phyloP scores from a whole-genome alignment of 1,284 basidiomycete genomes.

The Ceratobasidium sp. region DNA sequence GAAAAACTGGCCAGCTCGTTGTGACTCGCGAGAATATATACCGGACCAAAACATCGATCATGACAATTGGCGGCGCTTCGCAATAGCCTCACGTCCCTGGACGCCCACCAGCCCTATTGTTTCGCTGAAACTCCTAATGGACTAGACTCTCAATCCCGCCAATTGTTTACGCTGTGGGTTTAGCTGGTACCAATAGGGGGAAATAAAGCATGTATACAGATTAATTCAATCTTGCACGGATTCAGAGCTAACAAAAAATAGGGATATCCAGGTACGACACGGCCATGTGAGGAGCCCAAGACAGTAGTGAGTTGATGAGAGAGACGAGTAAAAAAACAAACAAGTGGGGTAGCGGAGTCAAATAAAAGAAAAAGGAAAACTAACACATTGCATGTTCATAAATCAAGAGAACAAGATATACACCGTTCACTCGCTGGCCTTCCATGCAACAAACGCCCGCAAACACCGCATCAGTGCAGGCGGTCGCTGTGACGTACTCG shows the following conservation, averaged over 20 bases:
- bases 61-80: slow-evolving; percentile 20
- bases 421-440: slow-evolving; percentile 12
- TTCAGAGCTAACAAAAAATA: neutral
- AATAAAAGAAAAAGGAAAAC: neutral
- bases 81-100: neutral
- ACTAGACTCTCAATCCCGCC: neutral
- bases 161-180: neutral
- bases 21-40: slow-evolving; percentile 29
- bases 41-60: slow-evolving; percentile 7
- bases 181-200: neutral
- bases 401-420: slow-evolving; percentile 22
- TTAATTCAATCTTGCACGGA: slow-evolving; percentile 27
- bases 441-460: slow-evolving; percentile 26
- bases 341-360: slow-evolving; percentile 2
- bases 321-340: slow-evolving; percentile 7
- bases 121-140: neutral
- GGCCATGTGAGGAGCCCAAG: slow-evolving; percentile 12
- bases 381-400: slow-evolving; percentile 36
- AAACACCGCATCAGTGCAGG: slow-evolving; percentile 20
- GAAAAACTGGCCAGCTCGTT: neutral
- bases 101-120: slow-evolving; percentile 22
- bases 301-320: neutral
- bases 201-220: neutral
- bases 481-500: neutral
- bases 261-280: slow-evolving; percentile 8